These are phyloP conservation scores for Chernovozyma aurita DNA, from an alignment of 1,139 yeast genomes.

Conservation along the genomic window DNA sequence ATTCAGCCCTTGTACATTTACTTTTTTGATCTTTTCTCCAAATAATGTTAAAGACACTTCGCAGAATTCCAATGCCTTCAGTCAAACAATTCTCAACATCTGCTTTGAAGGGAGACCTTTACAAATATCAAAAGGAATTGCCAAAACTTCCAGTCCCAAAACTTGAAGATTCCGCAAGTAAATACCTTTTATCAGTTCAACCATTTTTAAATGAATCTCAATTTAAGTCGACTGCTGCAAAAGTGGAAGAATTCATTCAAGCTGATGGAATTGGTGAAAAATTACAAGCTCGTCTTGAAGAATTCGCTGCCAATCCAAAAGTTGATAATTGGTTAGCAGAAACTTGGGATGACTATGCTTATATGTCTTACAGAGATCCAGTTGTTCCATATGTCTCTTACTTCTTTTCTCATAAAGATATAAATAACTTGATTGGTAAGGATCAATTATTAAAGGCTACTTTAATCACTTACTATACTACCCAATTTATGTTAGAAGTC, in stretches of 20 bases:
- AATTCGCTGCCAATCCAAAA: constrained; percentile 51
- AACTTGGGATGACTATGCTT: constrained; percentile 95
- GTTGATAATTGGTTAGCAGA: constrained; percentile 85
- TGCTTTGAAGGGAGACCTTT: constrained; percentile 62
- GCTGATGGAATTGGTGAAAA: constrained; percentile 62
- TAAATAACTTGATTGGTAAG: constrained; percentile 49
- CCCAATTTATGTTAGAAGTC: constrained; percentile 51
- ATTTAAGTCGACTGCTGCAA: constrained; percentile 49
- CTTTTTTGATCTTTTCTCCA: background rate
- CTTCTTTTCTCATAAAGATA: constrained; percentile 79
- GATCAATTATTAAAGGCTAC: constrained; percentile 74
- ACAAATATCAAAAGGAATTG: constrained; percentile 65
- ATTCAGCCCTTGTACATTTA: too few relatives aligned
- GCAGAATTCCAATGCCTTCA: constrained; percentile 6
- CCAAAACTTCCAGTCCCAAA: constrained; percentile 90
- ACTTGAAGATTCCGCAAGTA: constrained; percentile 63
- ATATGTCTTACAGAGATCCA: constrained; percentile 87
- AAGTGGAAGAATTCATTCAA: constrained; percentile 62
- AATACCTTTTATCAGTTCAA: constrained; percentile 67
- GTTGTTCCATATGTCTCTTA: constrained; percentile 92
- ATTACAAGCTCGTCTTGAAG: constrained; percentile 62
- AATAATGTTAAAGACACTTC: constrained; percentile 1
- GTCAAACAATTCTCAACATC: constrained; percentile 27
- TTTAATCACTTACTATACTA: constrained; percentile 53
- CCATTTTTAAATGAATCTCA: constrained; percentile 59